These are phyloP conservation scores for Penicillium paneum DNA, from an alignment of 2,329 filamentous ascomycete genomes.

Conservation along the genomic window DNA sequence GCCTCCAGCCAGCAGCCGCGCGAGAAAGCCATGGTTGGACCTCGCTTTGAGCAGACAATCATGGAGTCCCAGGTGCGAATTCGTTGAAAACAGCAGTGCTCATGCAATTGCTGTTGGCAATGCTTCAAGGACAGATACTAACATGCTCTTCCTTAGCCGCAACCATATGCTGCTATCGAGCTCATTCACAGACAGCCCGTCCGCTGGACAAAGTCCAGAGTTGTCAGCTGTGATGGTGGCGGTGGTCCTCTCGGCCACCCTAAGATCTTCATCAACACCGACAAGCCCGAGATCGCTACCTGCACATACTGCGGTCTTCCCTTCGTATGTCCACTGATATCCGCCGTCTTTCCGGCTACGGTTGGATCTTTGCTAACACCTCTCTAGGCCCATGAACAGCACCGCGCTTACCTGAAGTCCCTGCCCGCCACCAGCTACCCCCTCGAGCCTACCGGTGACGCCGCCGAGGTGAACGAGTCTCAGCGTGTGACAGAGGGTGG, in stretches of 20 bases:
- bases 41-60: constrained; percentile 95
- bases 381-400: constrained; percentile 78
- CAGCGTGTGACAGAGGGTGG: constrained; percentile 59
- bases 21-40: constrained; percentile 82
- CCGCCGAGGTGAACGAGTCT: constrained; percentile 57
- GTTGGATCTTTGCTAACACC: background rate
- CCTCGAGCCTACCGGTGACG: constrained; percentile 59
- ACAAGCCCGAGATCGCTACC: constrained; percentile 87
- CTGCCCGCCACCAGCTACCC: constrained; percentile 79
- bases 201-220: constrained; percentile 76
- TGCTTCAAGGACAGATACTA: constrained; percentile 2
- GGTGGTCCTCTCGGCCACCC: constrained; percentile 89
- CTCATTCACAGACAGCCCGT: constrained; percentile 96
- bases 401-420: constrained; percentile 79
- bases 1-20: constrained; percentile 80
- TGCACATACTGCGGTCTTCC: constrained; percentile 94
- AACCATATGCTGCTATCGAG: constrained; percentile 84
- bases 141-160: constrained; percentile 60
- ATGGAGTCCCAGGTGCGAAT: constrained; percentile 79
- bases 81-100: background rate
- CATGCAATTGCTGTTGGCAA: background rate
- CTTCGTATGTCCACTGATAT: constrained; percentile 62
- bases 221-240: constrained; percentile 87
- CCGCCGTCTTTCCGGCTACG: background rate
- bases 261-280: constrained; percentile 92